These are phyloP conservation scores for Zalerion maritima DNA, from an alignment of 495 filamentous ascomycete genomes.

Conservation along the genomic window DNA sequence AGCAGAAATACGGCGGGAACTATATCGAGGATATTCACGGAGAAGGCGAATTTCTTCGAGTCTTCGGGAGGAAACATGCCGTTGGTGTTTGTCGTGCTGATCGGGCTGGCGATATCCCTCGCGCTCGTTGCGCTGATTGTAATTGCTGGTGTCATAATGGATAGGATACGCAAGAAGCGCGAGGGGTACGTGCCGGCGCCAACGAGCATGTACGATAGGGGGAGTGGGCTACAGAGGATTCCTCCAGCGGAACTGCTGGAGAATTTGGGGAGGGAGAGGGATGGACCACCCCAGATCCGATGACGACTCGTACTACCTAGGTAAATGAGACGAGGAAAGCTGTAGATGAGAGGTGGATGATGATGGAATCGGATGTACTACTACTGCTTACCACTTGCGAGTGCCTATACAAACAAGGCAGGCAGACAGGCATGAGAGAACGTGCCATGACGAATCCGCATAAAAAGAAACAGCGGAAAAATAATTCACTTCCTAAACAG, in stretches of 20 bases:
- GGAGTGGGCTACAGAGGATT: conserved; percentile 60
- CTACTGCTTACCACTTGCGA: too few relatives aligned
- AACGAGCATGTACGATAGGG: conserved; percentile 56
- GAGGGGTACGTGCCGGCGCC: conserved; percentile 81
- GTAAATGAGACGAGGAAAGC: too few relatives aligned
- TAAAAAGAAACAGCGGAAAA: too few relatives aligned
- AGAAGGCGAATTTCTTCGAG: conserved; percentile 53
- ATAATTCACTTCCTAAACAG: too few relatives aligned
- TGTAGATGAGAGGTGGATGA: too few relatives aligned
- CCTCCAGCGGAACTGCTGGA: conserved; percentile 71
- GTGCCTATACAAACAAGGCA: too few relatives aligned
- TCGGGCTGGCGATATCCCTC: conserved; percentile 81
- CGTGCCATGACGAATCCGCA: too few relatives aligned
- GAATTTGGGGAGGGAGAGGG: conserved; percentile 21
- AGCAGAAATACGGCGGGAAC: conserved; percentile 48
- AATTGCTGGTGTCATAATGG: conserved; percentile 64
- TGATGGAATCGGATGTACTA: too few relatives aligned
- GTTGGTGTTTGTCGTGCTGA: conserved; percentile 76
- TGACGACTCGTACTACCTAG: too few relatives aligned
- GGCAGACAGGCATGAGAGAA: too few relatives aligned
- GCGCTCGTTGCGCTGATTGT: conserved; percentile 81
- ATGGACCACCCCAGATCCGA: conserved; percentile 29
- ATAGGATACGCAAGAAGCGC: conserved; percentile 66
- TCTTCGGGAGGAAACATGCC: conserved; percentile 43
- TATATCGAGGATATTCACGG: conserved; percentile 63